These are phyloP conservation scores for Amylocystis lapponica DNA, from an alignment of 768 basidiomycete genomes.

Conservation along the genomic window DNA sequence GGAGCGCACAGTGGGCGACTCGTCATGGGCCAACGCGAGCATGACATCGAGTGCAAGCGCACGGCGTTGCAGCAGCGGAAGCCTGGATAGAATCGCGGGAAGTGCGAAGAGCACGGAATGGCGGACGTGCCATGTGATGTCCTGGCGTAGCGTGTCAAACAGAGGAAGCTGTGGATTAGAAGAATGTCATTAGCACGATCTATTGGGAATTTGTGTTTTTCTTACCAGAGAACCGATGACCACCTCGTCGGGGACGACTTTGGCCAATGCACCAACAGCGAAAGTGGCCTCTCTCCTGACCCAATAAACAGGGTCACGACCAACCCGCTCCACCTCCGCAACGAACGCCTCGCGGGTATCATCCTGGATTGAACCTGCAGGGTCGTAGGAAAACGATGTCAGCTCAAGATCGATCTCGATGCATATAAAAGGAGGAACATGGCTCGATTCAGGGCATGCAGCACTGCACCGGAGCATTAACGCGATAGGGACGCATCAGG, in stretches of 20 bases:
- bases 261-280: constrained; percentile 83
- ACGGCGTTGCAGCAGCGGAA: constrained; percentile 52
- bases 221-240: constrained; percentile 59
- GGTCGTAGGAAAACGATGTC: too few species aligned
- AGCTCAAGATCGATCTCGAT: constrained; percentile 1
- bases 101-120: constrained; percentile 84
- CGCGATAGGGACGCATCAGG: not conserved
- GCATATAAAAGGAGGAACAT: too few species aligned
- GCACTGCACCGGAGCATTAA: not conserved
- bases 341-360: constrained; percentile 62
- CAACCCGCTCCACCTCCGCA: constrained; percentile 65
- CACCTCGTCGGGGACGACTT: constrained; percentile 75
- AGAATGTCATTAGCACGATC: not conserved
- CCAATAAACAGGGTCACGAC: constrained; percentile 63
- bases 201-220: constrained; percentile 2
- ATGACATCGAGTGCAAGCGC: constrained; percentile 63
- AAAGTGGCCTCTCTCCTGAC: constrained; percentile 84
- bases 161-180: constrained; percentile 58
- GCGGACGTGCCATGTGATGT: constrained; percentile 76
- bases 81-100: constrained; percentile 68
- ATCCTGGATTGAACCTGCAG: constrained; percentile 46
- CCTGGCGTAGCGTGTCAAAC: constrained; percentile 63
- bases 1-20: constrained; percentile 60
- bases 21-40: constrained; percentile 56
- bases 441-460: not conserved